Base-by-base conservation (phyloP, 768 basidiomycete genomes). In the Mycena amicta region DNA sequence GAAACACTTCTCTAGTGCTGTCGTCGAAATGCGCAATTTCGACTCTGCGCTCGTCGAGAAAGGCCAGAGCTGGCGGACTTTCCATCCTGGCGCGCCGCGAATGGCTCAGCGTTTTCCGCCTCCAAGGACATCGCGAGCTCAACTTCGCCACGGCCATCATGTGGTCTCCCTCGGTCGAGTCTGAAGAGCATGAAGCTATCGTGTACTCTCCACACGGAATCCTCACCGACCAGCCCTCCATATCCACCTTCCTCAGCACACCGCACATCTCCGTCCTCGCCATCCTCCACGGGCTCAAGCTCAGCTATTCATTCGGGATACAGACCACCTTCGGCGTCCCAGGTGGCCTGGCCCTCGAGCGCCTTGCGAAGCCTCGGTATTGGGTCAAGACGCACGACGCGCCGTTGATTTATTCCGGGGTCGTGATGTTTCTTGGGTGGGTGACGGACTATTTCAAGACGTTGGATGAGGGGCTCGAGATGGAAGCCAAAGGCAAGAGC, bases 141-240 rank as follows among this genome's bases (percentile, higher is more conserved):
- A 49, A 49, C n/a, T 49, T 49, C 47, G 47, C 47, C 47, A 49
- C 47, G 8, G 47, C 47, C 47, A 49, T 49, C 25, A 23, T 49
- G 15, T 49, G 26, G 25, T 27, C 47, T 6, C 43, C 43, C 8
- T 5, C 13, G 8, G 22, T 16, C 33, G 33, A 37, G 8, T 45
- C 43, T 8, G 43, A 15, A n/a, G 15, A 45, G 13, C 11, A 26
- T 12, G 47, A 49, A 49, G 47, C 26, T 4, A 49, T 49, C 12
- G 5, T 49, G 8, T 49, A 49, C 47, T 49, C 47, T 22, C 47
- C 47, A 15, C 47, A 49, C 27, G 47, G 47, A 5, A 49, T 49
- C 22, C 47, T 8, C 27, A 13, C 27, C 47, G 5, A 5, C 47
- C 47, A 29, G 22, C 25, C 47, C 12, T 15, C 47, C 22, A 8